phyloP scores from a whole-genome alignment of 805 yeast species.

The Wickerhamiella dianesei region DNA sequence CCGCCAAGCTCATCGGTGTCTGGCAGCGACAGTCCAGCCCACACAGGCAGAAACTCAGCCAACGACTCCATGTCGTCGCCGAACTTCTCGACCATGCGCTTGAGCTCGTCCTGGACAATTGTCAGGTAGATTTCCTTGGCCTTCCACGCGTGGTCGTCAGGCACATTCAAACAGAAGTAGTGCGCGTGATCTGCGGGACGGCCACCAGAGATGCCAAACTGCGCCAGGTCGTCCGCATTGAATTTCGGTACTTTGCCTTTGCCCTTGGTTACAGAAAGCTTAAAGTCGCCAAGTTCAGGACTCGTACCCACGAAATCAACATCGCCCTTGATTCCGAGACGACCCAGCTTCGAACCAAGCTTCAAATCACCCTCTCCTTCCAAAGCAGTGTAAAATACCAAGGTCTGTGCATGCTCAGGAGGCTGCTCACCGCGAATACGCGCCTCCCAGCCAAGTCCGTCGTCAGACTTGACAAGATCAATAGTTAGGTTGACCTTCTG shows the following conservation, averaged over 20 bases:
- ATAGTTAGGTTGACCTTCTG: slow-evolving; percentile 50
- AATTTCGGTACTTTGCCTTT: slow-evolving; percentile 28
- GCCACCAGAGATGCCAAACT: slow-evolving; percentile 34
- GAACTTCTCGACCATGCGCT: slow-evolving; percentile 28
- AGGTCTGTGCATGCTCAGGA: slow-evolving; percentile 34
- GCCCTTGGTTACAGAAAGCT: slow-evolving; percentile 43
- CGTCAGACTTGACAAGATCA: slow-evolving; percentile 65
- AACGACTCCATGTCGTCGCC: slow-evolving; percentile 17
- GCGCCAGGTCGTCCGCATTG: slow-evolving; percentile 18
- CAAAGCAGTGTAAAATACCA: slow-evolving; percentile 67
- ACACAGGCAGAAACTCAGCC: slow-evolving; percentile 29
- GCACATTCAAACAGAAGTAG: slow-evolving; percentile 55
- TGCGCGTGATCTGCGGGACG: slow-evolving; percentile 34
- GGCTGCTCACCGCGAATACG: slow-evolving; percentile 54
- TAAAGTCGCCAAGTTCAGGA: slow-evolving; percentile 54
- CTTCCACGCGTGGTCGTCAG: slow-evolving; percentile 60
- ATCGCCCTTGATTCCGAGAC: slow-evolving; percentile 24
- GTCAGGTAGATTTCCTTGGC: slow-evolving; percentile 65
- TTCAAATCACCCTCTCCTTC: slow-evolving; percentile 39
- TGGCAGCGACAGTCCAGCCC: slow-evolving; percentile 36
- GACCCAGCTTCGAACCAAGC: slow-evolving; percentile 19
- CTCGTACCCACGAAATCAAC: slow-evolving; percentile 39
- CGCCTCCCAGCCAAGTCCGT: slow-evolving; percentile 63
- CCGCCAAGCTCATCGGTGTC: slow-evolving; percentile 53
- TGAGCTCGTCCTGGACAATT: slow-evolving; percentile 55